Evolutionary conservation across 2,329 filamentous ascomycete genomes (phyloP), one percentile per base, ranked within the genome.

Genomic region (Fusarium sororula): DNA sequence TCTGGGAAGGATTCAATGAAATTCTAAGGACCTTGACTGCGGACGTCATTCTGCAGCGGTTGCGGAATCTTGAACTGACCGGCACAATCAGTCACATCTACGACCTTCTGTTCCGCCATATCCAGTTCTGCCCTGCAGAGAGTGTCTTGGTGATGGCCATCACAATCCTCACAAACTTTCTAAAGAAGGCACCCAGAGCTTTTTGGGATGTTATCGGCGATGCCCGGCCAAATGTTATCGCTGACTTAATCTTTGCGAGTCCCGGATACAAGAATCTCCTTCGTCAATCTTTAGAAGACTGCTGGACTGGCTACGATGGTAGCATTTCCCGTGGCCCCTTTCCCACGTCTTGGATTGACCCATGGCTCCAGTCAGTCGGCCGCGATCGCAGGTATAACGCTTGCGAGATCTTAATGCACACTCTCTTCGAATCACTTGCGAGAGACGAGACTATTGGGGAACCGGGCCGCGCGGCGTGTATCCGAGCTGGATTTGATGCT

Each of bases 201-300:
- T 96, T 98, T 77, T 98, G 96, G 96, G 92, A 94, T 77, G 92
- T 94, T 4, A 92, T 97, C 83, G 92, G 93, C 57, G 90, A 94
- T 37, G 94, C 96, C 57, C 92, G 93, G 2, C 92, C 94, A 7
- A 91, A 91, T 47, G 90, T 92, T 39, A 90, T 98, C 54, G 90
- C 94, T n/a, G 95, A 98, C 79, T 89, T 95, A 72, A 89, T 98
- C 48, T 94, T 96, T 77, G 90, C 89, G 66, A 95, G 93, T 70
- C 91, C 91, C 13, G 87, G 89, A 7, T 90, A 93, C 76, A 87
- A 87, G 39, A 83, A 83, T n/a, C 80, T 93, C 12, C 86, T 95
- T 18, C 82, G 85, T 14, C 89, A 91, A 71, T 91, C 91, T 20
- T 84, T 91, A 48, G 85, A 88, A 28, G 77, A 82, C 45, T 82